A percentile compares a stretch with the other conserved stretches of the same genome.
Evolutionary conservation across 768 basidiomycete species (phyloP).

Genomic region (Boletellus ananiceps): DNA sequence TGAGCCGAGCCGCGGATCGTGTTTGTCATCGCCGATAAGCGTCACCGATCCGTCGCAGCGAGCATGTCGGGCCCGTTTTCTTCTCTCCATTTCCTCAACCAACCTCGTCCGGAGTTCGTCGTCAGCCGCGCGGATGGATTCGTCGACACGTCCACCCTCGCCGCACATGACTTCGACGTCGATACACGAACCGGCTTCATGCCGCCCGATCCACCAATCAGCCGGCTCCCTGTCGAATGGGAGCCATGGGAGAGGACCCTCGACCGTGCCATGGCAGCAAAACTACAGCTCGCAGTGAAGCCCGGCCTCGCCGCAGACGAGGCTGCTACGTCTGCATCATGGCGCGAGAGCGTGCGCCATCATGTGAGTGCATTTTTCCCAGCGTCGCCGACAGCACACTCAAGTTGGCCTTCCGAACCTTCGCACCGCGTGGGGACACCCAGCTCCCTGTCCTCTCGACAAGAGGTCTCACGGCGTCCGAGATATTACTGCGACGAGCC

Average conservation of each 20-base stretch:
- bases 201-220: constrained; percentile 69
- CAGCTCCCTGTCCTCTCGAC: constrained; percentile 41
- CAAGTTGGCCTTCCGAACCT: background rate
- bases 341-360: constrained; percentile 48
- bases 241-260: constrained; percentile 68
- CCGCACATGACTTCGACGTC: constrained; percentile 88
- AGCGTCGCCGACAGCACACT: too few relatives aligned
- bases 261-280: constrained; percentile 42
- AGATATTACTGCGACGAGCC: constrained; percentile 56
- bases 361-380: constrained; percentile 34
- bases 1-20: too few relatives aligned
- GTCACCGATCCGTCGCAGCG: too few relatives aligned
- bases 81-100: too few relatives aligned
- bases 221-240: constrained; percentile 58
- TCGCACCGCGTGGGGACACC: constrained; percentile 17
- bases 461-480: too few relatives aligned
- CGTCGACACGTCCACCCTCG: constrained; percentile 51
- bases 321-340: constrained; percentile 40
- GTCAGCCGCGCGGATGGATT: constrained; percentile 8
- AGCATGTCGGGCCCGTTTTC: too few relatives aligned
- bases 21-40: too few relatives aligned
- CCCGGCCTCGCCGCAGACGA: constrained; percentile 36
- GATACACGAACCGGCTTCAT: constrained; percentile 90
- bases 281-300: constrained; percentile 55
- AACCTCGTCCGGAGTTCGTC: too few relatives aligned